These are phyloP conservation scores for Pythium coloratum DNA, from an alignment of 352 stramenopile genomes.

Conservation along the genomic window DNA sequence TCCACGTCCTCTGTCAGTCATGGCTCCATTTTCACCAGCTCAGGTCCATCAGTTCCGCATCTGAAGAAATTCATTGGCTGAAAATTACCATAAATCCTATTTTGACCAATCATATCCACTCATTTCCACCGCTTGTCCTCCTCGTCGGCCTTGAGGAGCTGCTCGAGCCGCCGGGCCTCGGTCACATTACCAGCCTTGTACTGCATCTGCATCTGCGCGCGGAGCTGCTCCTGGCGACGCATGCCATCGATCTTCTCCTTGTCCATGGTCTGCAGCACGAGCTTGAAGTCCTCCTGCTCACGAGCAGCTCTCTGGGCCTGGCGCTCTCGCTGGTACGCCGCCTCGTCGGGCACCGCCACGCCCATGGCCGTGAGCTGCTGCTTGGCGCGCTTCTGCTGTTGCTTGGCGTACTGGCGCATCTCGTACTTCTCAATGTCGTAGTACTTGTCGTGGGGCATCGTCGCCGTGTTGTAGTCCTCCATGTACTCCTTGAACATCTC, in stretches of 20 bases:
- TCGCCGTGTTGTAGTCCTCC: slow-evolving; percentile 98
- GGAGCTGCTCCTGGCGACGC: slow-evolving; percentile 80
- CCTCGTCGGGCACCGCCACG: slow-evolving; percentile 41
- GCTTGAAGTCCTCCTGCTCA: slow-evolving; percentile 73
- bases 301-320: slow-evolving; percentile 50
- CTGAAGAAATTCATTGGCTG: neutral
- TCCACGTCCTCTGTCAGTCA: neutral
- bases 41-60: neutral
- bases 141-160: slow-evolving; percentile 45
- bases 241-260: slow-evolving; percentile 87
- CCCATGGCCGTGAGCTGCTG: slow-evolving; percentile 15
- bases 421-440: slow-evolving; percentile 98
- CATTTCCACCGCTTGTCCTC: slow-evolving; percentile 11
- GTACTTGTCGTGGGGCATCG: slow-evolving; percentile 96
- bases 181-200: slow-evolving; percentile 89
- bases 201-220: slow-evolving; percentile 87
- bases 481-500: slow-evolving; percentile 93
- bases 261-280: slow-evolving; percentile 83
- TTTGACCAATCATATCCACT: slow-evolving; percentile 3
- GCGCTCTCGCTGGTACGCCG: slow-evolving; percentile 62
- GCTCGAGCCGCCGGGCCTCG: slow-evolving; percentile 83
- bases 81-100: neutral
- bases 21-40: neutral
- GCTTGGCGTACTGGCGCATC: slow-evolving; percentile 91
- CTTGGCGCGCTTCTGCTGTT: slow-evolving; percentile 52